A percentile compares a stretch with the other conserved stretches of the same genome.
phyloP scores from a whole-genome alignment of 331 rosid species.

The Erythrophleum ivorense region DNA sequence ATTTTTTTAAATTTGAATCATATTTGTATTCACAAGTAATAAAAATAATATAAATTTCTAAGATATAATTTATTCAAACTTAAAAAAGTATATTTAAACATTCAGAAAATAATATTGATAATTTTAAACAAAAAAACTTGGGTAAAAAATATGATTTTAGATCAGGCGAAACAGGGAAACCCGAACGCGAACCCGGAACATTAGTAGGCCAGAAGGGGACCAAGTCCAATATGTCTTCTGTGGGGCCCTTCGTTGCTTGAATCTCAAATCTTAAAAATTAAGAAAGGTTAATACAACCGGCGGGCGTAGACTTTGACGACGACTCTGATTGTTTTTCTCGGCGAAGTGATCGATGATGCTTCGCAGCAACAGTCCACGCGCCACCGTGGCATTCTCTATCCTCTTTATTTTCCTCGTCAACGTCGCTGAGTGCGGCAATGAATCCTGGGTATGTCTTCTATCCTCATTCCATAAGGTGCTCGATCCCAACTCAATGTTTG shows the following conservation, averaged over 20 bases:
- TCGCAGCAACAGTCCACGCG: constrained; percentile 34
- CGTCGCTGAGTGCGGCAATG: constrained; percentile 48
- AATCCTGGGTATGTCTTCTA: constrained; percentile 50
- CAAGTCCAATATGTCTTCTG: not conserved
- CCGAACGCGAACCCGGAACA: no score
- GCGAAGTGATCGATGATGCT: constrained; percentile 37
- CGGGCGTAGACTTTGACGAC: not conserved
- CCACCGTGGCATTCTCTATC: constrained; percentile 45
- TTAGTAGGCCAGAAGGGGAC: no score
- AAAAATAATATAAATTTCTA: no score
- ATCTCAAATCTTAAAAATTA: not conserved
- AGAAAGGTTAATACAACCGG: not conserved
- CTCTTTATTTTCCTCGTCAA: constrained; percentile 45
- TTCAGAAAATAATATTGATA: no score
- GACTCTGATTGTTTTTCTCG: not conserved
- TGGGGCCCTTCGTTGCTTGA: not conserved
- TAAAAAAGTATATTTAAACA: no score
- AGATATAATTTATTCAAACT: no score
- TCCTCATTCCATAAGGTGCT: no score
- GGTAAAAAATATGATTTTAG: no score
- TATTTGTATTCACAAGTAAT: no score
- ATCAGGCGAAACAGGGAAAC: no score
- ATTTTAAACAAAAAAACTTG: no score
- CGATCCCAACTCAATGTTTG: not conserved
- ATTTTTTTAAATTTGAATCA: no score